A percentile compares a stretch with the other conserved stretches of the same genome.
Conservation (phyloP, 2,329 filamentous ascomycete genomes). For the Colletotrichum tofieldiae region DNA sequence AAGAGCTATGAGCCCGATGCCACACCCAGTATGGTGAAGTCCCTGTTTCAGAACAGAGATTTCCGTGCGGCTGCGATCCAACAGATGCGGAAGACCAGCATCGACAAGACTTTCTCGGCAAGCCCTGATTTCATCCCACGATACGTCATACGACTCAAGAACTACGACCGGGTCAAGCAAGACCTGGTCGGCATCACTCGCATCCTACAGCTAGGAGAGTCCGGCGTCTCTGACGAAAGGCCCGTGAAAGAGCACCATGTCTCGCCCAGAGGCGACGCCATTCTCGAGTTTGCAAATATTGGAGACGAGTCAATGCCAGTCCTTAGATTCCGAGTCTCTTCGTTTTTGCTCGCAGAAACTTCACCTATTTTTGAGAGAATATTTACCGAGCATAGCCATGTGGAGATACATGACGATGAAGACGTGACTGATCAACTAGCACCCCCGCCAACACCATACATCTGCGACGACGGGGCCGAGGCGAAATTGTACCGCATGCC, state of each 20-base stretch:
- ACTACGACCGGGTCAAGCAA: conserved; percentile 61
- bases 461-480: conserved; percentile 61
- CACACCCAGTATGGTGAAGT: conserved; percentile 59
- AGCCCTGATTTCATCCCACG: conserved; percentile 60
- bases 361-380: conserved; percentile 68
- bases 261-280: conserved; percentile 62
- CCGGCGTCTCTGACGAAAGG: conserved; percentile 58
- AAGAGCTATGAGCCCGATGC: conserved; percentile 61
- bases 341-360: conserved; percentile 64
- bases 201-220: conserved; percentile 59
- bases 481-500: conserved; percentile 68
- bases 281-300: conserved; percentile 67
- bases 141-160: conserved; percentile 64
- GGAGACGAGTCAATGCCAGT: conserved; percentile 55
- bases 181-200: conserved; percentile 58
- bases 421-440: conserved; percentile 56
- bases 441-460: conserved; percentile 53
- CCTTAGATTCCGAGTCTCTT: conserved; percentile 67
- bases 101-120: conserved; percentile 60
- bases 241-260: conserved; percentile 61
- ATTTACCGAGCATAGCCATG: conserved; percentile 54
- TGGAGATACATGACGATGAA: conserved; percentile 53
- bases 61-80: conserved; percentile 61
- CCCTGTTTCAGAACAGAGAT: conserved; percentile 58
- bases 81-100: conserved; percentile 63